phyloP scores from a whole-genome alignment of 345 rosid genomes.

The Brassica rapa region DNA sequence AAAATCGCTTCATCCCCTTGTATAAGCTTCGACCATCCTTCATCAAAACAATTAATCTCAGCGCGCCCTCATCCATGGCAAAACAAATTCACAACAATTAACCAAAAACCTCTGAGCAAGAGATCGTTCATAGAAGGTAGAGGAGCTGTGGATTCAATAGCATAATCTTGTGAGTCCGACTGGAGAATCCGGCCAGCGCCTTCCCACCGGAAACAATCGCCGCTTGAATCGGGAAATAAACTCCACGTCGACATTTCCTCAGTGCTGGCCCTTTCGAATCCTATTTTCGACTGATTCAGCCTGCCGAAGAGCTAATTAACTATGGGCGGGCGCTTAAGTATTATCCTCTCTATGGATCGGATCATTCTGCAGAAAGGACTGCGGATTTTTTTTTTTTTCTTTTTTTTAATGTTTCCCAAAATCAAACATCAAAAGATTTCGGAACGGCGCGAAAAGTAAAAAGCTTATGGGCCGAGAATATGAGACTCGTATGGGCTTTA shows the following conservation, averaged over 20 bases:
- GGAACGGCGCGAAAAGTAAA: slow-evolving; percentile 32
- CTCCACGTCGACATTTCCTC: slow-evolving; percentile 78
- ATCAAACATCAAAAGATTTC: background rate
- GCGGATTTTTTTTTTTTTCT: background rate
- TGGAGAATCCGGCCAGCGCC: slow-evolving; percentile 40
- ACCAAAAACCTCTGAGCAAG: slow-evolving; percentile 50
- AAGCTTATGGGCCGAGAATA: slow-evolving; percentile 13
- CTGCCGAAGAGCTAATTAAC: background rate
- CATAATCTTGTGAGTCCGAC: slow-evolving; percentile 20
- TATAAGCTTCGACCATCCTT: slow-evolving; percentile 39
- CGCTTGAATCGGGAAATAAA: slow-evolving; percentile 54
- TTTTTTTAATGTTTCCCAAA: background rate
- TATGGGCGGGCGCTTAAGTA: background rate
- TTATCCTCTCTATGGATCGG: background rate
- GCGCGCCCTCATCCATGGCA: background rate
- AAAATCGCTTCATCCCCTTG: slow-evolving; percentile 21
- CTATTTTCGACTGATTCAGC: background rate
- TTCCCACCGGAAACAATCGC: slow-evolving; percentile 65
- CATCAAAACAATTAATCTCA: slow-evolving; percentile 12
- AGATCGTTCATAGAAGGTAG: slow-evolving; percentile 74
- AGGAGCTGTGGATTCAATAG: slow-evolving; percentile 28
- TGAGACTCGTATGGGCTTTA: background rate
- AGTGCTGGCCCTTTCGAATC: background rate
- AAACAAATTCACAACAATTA: background rate
- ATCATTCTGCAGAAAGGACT: background rate